phyloP scores from a whole-genome alignment of 805 yeast species.

The Kazachstania bromeliacearum region DNA sequence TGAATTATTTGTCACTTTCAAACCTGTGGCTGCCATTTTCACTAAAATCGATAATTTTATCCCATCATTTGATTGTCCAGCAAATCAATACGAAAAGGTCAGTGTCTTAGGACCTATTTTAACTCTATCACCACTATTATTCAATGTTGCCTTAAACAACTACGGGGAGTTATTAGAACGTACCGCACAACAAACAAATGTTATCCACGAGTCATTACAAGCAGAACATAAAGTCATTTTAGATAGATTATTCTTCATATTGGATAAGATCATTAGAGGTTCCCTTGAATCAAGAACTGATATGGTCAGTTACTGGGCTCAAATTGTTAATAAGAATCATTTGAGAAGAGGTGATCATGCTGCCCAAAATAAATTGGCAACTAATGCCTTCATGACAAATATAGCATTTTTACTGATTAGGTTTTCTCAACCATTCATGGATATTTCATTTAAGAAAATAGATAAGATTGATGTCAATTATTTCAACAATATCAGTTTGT shows the following conservation, averaged over 20 bases:
- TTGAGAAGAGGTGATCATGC: slow-evolving; percentile 82
- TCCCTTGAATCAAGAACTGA: slow-evolving; percentile 54
- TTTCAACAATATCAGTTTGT: slow-evolving; percentile 40
- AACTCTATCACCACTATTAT: slow-evolving; percentile 62
- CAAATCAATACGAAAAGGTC: slow-evolving; percentile 46
- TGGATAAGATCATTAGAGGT: slow-evolving; percentile 69
- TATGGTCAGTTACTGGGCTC: slow-evolving; percentile 60
- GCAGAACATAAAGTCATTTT: slow-evolving; percentile 51
- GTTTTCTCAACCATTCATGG: slow-evolving; percentile 78
- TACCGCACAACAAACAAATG: slow-evolving; percentile 36
- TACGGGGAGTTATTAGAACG: slow-evolving; percentile 28
- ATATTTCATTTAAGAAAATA: slow-evolving; percentile 52
- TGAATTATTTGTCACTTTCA: slow-evolving; percentile 49
- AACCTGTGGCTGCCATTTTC: slow-evolving; percentile 51
- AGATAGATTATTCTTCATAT: slow-evolving; percentile 57
- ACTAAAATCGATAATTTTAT: slow-evolving; percentile 48
- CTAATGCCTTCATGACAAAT: slow-evolving; percentile 78
- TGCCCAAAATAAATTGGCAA: slow-evolving; percentile 51
- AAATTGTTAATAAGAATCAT: slow-evolving; percentile 72
- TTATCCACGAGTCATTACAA: slow-evolving; percentile 51
- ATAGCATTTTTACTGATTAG: slow-evolving; percentile 55
- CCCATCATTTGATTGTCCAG: slow-evolving; percentile 36
- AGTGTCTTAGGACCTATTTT: slow-evolving; percentile 73
- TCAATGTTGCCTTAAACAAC: slow-evolving; percentile 41
- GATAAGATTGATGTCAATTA: slow-evolving; percentile 71